Conservation (phyloP, 2,329 filamentous ascomycete genomes). For the Chaetomiaceae sp. region DNA sequence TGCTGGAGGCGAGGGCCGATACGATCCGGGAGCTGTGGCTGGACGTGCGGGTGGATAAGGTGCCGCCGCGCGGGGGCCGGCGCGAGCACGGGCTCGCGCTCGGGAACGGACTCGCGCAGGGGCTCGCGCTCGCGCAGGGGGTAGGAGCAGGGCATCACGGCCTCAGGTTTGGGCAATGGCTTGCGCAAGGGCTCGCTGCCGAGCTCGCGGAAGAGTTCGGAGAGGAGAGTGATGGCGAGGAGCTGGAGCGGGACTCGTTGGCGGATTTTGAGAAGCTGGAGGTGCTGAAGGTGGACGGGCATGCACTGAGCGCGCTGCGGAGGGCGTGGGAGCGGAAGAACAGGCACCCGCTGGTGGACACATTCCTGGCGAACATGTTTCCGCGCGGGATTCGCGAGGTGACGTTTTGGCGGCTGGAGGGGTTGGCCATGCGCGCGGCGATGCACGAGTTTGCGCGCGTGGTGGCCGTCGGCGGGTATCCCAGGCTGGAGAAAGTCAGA, state of each 20-base stretch:
- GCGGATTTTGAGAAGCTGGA: slow-evolving; percentile 8
- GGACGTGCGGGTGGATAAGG: too few species aligned
- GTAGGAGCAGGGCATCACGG: too few species aligned
- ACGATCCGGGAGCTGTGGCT: too few species aligned
- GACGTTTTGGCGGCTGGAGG: slow-evolving; percentile 2
- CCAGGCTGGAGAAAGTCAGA: slow-evolving; percentile 1
- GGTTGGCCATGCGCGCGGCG: not conserved
- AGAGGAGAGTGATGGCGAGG: not conserved
- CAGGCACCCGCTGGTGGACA: not conserved
- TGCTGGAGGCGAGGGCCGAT: not conserved
- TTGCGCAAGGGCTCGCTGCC: not conserved
- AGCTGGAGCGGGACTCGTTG: not conserved
- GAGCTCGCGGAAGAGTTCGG: too few species aligned
- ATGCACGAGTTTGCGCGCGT: slow-evolving; percentile 5
- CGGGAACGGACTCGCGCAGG: too few species aligned
- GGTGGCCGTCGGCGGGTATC: slow-evolving; percentile 6
- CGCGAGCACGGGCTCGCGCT: too few species aligned
- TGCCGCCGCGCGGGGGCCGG: too few species aligned
- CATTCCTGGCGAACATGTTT: not conserved
- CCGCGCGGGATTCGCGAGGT: slow-evolving; percentile 1
- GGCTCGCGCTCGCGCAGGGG: too few species aligned
- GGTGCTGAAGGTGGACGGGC: slow-evolving; percentile 1
- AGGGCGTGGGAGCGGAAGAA: not conserved
- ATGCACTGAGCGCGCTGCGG: not conserved
- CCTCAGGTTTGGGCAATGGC: too few species aligned